phyloP scores from a whole-genome alignment of 345 rosid genomes.

The Eucalyptus dawsonii region DNA sequence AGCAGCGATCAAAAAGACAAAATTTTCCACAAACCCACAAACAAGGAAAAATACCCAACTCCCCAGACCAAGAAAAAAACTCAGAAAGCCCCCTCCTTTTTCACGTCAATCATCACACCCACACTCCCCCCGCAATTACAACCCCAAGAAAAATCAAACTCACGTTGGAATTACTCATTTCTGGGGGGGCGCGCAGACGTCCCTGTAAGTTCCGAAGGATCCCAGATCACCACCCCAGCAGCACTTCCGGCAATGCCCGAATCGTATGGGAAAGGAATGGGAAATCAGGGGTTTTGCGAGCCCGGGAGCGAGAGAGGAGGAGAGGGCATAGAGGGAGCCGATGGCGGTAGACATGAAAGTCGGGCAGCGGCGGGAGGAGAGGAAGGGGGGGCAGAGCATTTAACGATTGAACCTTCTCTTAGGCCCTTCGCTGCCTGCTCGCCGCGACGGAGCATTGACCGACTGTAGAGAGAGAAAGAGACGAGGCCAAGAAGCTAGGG shows the following conservation, averaged over 20 bases:
- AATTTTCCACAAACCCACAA: not conserved
- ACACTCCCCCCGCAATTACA: not conserved
- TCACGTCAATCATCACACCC: not conserved
- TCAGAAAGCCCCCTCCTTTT: not conserved
- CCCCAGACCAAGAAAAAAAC: not conserved
- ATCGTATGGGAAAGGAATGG: not conserved
- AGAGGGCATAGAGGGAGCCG: slow-evolving; percentile 4
- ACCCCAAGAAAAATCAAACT: not conserved
- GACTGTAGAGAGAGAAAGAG: not conserved
- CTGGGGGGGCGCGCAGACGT: not conserved
- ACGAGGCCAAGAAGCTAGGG: not conserved
- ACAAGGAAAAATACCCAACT: not conserved
- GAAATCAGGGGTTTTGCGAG: slow-evolving; percentile 38
- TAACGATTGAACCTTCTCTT: slow-evolving; percentile 27
- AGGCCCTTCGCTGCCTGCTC: slow-evolving; percentile 13
- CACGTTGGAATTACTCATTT: slow-evolving; percentile 78
- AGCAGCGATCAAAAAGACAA: not conserved
- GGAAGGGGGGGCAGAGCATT: slow-evolving; percentile 30
- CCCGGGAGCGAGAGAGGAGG: slow-evolving; percentile 26
- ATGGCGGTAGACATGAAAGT: slow-evolving; percentile 82
- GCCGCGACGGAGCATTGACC: slow-evolving; percentile 34
- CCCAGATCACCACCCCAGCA: not conserved
- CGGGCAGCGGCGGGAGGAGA: not conserved
- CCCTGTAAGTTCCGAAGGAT: not conserved
- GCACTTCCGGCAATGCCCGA: not conserved